Evolutionary conservation across 192 early-diverging fungal species (phyloP).

Genomic region (Coemansia sp.): DNA sequence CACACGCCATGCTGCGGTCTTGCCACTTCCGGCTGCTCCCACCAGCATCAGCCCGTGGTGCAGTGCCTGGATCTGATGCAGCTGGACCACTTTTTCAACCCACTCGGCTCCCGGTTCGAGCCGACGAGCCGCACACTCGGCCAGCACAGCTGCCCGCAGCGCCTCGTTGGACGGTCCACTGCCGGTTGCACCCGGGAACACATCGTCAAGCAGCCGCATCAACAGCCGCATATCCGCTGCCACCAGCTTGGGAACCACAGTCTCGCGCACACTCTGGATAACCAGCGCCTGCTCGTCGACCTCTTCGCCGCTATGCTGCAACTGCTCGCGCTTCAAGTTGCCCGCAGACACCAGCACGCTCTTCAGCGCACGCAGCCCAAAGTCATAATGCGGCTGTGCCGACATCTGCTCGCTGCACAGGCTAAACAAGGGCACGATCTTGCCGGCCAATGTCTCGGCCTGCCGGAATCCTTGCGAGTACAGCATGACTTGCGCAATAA

Average conservation of each 20-base stretch:
- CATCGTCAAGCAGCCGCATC: slow-evolving; percentile 82
- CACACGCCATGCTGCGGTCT: slow-evolving; percentile 91
- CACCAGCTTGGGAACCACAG: slow-evolving; percentile 97
- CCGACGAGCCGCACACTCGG: slow-evolving; percentile 72
- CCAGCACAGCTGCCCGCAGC: slow-evolving; percentile 72
- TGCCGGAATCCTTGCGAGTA: slow-evolving; percentile 99
- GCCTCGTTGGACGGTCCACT: slow-evolving; percentile 71
- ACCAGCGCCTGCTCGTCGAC: slow-evolving; percentile 87
- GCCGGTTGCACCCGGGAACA: slow-evolving; percentile 92
- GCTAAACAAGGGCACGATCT: slow-evolving; percentile 97
- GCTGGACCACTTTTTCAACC: slow-evolving; percentile 97
- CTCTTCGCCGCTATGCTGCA: slow-evolving; percentile 52
- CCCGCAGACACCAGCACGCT: slow-evolving; percentile 99
- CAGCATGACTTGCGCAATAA: slow-evolving; percentile 99
- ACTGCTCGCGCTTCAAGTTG: slow-evolving; percentile 89
- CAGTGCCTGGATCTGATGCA: slow-evolving; percentile 97
- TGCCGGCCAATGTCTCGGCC: slow-evolving; percentile 89
- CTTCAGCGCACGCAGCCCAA: slow-evolving; percentile 97
- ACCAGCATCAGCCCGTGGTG: slow-evolving; percentile 99
- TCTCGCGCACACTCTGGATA: slow-evolving; percentile 96
- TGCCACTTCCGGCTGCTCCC: slow-evolving; percentile 95
- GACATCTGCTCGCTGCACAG: slow-evolving; percentile 94
- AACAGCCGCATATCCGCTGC: slow-evolving; percentile 90
- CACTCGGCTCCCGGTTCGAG: slow-evolving; percentile 77
- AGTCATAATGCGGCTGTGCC: slow-evolving; percentile 98